Evolutionary conservation across 169 alveolate species (phyloP), one percentile per base, ranked within the genome.

Genomic region (Pseudocohnilembus persalinus): DNA sequence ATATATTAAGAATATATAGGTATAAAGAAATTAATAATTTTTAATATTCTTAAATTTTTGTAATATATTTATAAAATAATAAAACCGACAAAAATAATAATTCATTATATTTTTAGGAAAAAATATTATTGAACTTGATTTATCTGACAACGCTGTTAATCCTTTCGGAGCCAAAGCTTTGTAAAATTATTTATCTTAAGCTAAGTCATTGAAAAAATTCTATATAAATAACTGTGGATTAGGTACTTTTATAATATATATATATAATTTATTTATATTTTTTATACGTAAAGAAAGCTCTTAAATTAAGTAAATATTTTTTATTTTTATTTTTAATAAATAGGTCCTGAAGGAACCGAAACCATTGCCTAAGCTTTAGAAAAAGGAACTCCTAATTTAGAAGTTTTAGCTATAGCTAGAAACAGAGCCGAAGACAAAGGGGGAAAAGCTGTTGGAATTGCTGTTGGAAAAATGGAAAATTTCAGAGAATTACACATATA

Each of bases 81-180:
- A n/a, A n/a, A n/a, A n/a, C n/a, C n/a, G n/a, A n/a, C n/a, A n/a
- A n/a, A n/a, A n/a, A n/a, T n/a, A n/a, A n/a, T n/a, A n/a, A n/a
- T n/a, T n/a, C n/a, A n/a, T n/a, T n/a, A 11, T 49, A 11, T 11
- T 49, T 49, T 49, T 20, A 49, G 68, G 90, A 0, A 72, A 80
- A n/a, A 86, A 86, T 64, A 80, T 86, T 49, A 34, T 81, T 27
- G 83, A 83, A 31, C 30, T 86, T 32, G 90, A 86, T 75, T 28
- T 86, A 30, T 86, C 90, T 65, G 83, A 86, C 25, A 86, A 86
- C 80, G 90, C 90, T 29, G 90, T 86, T 25, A 86, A 86, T 86
- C 90, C 90, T 20, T 86, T 86, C 76, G 90, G 90, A 80, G 90
- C 90, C 28, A 83, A 73, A 28, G 90, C 90, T 28, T 80, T 86